Conservation (phyloP, 257 asterid species). For the Solanum etuberosum region DNA sequence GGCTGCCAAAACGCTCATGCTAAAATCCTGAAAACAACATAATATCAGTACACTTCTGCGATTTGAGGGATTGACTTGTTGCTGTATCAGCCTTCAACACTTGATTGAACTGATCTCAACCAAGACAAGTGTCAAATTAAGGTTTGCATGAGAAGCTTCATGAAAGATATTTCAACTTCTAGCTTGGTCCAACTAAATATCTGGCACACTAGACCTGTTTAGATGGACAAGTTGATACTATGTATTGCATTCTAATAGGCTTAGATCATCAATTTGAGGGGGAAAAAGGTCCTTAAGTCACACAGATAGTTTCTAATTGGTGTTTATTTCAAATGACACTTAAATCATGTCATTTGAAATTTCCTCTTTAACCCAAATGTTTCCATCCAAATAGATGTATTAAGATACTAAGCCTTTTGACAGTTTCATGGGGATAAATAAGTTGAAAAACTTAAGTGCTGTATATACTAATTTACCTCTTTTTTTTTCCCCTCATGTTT, state of each 20-base stretch:
- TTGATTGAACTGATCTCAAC: background rate
- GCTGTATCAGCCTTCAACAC: background rate
- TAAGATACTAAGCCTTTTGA: background rate
- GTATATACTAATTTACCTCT: background rate
- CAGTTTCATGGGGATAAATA: background rate
- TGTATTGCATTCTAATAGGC: background rate
- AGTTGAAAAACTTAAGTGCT: background rate
- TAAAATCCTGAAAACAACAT: constrained; percentile 58
- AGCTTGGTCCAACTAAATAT: background rate
- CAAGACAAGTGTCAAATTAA: background rate
- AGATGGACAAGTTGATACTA: background rate
- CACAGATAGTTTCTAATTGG: background rate
- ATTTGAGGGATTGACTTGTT: background rate
- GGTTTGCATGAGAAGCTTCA: background rate
- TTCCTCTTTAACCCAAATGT: background rate
- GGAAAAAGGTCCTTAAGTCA: background rate
- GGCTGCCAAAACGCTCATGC: constrained; percentile 81
- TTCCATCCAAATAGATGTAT: background rate
- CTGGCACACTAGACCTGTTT: background rate
- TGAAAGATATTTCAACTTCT: background rate
- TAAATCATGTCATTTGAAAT: background rate
- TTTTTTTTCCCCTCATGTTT: background rate
- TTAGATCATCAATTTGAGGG: background rate
- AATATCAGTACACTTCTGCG: background rate
- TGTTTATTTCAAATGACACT: background rate